Evolutionary conservation across 305 asterid species (phyloP), one percentile per base, ranked within the genome.

Genomic region (Coffea humblotiana): DNA sequence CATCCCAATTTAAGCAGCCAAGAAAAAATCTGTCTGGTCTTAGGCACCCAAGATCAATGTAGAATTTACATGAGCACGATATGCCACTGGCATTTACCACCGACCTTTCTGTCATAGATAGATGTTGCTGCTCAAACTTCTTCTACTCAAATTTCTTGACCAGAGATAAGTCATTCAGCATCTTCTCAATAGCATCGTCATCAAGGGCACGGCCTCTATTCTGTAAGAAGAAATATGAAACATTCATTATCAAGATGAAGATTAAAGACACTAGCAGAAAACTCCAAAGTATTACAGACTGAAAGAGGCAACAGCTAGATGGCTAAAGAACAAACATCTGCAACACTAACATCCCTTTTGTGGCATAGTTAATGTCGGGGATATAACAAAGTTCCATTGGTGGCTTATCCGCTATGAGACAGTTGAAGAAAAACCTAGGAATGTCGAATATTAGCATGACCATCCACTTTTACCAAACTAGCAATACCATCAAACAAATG

Each of bases 181-280:
- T 94, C 67, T 92, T 94, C 87, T 91, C 95, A 16, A 93, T 92
- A 2, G 96, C 95, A 63, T 93, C 98, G 23, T 94, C 98, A 35
- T 91, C 97, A 18, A 89, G 96, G 13, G 92, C 87, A 10, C 96
- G 92, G 11, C 97, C 95, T 81, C 90, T 88, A 37, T 93, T 87
- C 97, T 94, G 95, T 86, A 84, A 80, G 75, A 56, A 15, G 86
- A 82, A 73, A 37, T 10, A 19, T 70, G 65, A 64, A 8, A 77
- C 49, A 40, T 23, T 25, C 35, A 9, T 49, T 64, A 58, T 69
- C 23, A 80, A 72, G 15, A 56, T 27, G 68, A 12, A 37, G 35
- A 67, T 21, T 25, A 56, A 71, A 45, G 72, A 13, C 58, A 10
- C 71, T 2, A 8, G 72, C 13, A 49, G 16, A 25, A 37, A 43